Evolutionary conservation across 2,329 filamentous ascomycete species (phyloP).

Genomic region (Huntiella moniliformis): DNA sequence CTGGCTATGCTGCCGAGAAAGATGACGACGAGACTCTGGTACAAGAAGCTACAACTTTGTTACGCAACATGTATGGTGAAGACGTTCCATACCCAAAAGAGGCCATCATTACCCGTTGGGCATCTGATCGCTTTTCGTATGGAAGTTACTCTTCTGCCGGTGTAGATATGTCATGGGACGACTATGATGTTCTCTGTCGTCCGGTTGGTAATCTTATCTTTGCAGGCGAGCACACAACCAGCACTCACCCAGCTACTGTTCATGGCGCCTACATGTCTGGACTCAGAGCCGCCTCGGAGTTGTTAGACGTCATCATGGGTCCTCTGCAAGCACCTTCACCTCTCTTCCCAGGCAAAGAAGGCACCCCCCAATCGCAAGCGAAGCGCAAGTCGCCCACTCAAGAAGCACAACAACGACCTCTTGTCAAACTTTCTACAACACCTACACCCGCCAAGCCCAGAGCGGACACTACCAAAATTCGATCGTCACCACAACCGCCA

Average conservation of each 20-base stretch:
- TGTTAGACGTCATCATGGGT: conserved; percentile 63
- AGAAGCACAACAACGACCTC: background rate
- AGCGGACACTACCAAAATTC: conserved; percentile 34
- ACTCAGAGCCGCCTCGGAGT: conserved; percentile 69
- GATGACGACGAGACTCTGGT: conserved; percentile 59
- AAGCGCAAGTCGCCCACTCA: background rate
- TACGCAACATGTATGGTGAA: conserved; percentile 55
- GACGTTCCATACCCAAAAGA: conserved; percentile 62
- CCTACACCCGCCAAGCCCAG: conserved; percentile 29
- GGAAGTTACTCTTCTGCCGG: conserved; percentile 93
- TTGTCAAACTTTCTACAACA: background rate
- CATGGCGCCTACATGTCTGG: conserved; percentile 93
- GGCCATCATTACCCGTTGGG: conserved; percentile 82
- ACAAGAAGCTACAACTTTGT: conserved; percentile 58
- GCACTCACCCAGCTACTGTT: conserved; percentile 88
- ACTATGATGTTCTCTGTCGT: conserved; percentile 83
- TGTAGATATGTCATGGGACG: conserved; percentile 59
- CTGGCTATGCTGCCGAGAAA: conserved; percentile 71
- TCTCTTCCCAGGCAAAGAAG: conserved; percentile 37
- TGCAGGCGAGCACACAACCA: conserved; percentile 89
- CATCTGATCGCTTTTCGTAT: conserved; percentile 71
- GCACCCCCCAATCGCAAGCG: conserved; percentile 14
- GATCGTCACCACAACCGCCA: conserved; percentile 45
- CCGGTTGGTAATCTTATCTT: conserved; percentile 79
- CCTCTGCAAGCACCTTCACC: conserved; percentile 61